These are phyloP conservation scores for Ailanthus altissimus DNA, from an alignment of 345 rosid genomes.

Conservation along the genomic window DNA sequence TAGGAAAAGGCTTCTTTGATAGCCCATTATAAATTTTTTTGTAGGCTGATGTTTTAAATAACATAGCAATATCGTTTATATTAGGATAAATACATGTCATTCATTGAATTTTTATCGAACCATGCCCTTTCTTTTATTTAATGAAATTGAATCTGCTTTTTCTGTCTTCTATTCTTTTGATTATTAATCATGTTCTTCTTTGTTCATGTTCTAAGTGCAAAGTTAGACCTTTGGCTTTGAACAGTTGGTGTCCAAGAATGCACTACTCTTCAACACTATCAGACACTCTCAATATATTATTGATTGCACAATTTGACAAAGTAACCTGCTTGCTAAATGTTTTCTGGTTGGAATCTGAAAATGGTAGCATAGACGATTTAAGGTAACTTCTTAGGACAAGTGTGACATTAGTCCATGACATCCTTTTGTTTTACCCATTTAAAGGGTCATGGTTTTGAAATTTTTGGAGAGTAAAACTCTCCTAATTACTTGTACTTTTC, in stretches of 20 bases:
- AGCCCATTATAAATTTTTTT: neutral
- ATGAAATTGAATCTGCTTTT: neutral
- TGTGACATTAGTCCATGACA: neutral
- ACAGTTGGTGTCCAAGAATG: constrained; percentile 52
- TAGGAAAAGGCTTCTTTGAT: constrained; percentile 1
- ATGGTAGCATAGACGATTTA: constrained; percentile 3
- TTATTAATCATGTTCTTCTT: constrained; percentile 9
- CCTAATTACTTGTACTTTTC: neutral
- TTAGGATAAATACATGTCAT: neutral
- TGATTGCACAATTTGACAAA: constrained; percentile 29
- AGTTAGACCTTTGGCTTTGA: constrained; percentile 90
- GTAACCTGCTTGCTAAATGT: constrained; percentile 7
- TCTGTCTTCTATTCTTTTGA: neutral
- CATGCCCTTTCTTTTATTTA: too few species aligned
- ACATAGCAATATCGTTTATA: neutral
- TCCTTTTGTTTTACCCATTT: neutral
- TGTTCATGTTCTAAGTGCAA: constrained; percentile 64
- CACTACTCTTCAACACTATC: constrained; percentile 59
- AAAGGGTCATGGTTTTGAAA: neutral
- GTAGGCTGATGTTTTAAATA: neutral
- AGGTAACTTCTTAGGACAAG: constrained; percentile 1
- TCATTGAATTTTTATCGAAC: neutral
- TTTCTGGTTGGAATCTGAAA: neutral
- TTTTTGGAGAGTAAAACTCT: constrained; percentile 9
- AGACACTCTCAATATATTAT: constrained; percentile 68